Percentiles rank a stretch among this genome's conserved stretches.
Evolutionary conservation across 2,329 filamentous ascomycete species (phyloP).

Genomic region (Plenodomus biglobosus): DNA sequence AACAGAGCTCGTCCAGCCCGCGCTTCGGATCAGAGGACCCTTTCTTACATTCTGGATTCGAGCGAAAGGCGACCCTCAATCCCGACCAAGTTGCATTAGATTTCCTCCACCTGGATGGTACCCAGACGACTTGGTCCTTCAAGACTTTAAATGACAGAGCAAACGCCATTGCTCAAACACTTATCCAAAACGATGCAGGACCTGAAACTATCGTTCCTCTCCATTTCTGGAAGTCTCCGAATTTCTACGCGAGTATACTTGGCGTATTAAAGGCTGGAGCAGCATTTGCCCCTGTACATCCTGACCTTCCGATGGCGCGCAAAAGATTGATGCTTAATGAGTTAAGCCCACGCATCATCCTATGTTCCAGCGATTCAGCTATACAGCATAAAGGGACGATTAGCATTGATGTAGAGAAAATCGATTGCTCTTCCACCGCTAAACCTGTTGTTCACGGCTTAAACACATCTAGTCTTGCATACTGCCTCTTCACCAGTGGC

Average conservation of each 20-base stretch:
- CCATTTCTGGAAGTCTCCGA: constrained; percentile 38
- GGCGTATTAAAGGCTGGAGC: constrained; percentile 46
- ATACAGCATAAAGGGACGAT: neutral
- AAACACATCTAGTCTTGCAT: constrained; percentile 38
- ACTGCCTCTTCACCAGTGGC: constrained; percentile 49
- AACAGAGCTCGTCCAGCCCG: constrained; percentile 25
- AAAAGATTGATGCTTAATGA: constrained; percentile 42
- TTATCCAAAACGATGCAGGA: constrained; percentile 25
- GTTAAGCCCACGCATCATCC: constrained; percentile 32
- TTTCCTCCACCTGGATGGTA: constrained; percentile 39
- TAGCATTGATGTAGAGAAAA: constrained; percentile 20
- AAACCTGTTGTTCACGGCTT: constrained; percentile 35
- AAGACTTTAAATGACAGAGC: constrained; percentile 31
- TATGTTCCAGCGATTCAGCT: constrained; percentile 14
- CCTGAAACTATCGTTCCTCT: constrained; percentile 41
- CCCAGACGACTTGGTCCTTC: constrained; percentile 39
- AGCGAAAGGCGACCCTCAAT: constrained; percentile 34
- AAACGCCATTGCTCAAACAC: constrained; percentile 37
- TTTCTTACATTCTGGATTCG: constrained; percentile 45
- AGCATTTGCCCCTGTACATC: constrained; percentile 43
- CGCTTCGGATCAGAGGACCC: constrained; percentile 4
- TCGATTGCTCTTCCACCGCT: constrained; percentile 8
- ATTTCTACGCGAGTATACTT: constrained; percentile 43
- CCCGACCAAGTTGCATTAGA: constrained; percentile 43
- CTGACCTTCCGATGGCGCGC: constrained; percentile 37